These are phyloP conservation scores for Tetradesmus lagerheimii DNA, from an alignment of 139 green algal genomes.

Conservation along the genomic window DNA sequence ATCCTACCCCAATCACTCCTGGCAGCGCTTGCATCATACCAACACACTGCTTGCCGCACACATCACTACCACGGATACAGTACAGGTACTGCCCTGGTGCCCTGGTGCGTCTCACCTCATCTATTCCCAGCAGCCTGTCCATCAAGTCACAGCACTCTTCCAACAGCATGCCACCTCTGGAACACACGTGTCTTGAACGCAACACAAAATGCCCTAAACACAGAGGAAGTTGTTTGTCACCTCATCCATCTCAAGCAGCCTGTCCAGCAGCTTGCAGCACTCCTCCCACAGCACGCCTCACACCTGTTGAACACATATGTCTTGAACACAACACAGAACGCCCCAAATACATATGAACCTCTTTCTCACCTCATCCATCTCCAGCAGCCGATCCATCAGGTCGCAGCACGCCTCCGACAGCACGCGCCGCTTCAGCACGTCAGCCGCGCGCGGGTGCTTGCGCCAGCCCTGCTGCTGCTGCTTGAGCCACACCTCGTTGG, in stretches of 20 bases:
- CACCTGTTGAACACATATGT: not conserved
- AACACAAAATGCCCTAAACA: too few species aligned
- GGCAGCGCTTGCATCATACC: too few species aligned
- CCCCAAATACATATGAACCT: not conserved
- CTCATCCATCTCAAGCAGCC: not conserved
- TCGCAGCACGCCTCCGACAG: constrained; percentile 66
- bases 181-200: too few species aligned
- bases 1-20: too few species aligned
- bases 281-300: not conserved
- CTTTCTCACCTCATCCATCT: not conserved
- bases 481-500: constrained; percentile 41
- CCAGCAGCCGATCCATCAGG: constrained; percentile 83
- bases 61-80: too few species aligned
- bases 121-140: not conserved
- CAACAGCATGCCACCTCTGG: too few species aligned
- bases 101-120: not conserved
- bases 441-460: constrained; percentile 25
- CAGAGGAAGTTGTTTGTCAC: too few species aligned
- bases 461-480: constrained; percentile 54
- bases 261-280: not conserved
- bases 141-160: not conserved
- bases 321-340: not conserved
- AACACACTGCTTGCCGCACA: too few species aligned
- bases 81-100: too few species aligned
- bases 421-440: not conserved